Base-by-base conservation (phyloP, 192 early-diverging fungal genomes). In the Rhizophagus prolifer region DNA sequence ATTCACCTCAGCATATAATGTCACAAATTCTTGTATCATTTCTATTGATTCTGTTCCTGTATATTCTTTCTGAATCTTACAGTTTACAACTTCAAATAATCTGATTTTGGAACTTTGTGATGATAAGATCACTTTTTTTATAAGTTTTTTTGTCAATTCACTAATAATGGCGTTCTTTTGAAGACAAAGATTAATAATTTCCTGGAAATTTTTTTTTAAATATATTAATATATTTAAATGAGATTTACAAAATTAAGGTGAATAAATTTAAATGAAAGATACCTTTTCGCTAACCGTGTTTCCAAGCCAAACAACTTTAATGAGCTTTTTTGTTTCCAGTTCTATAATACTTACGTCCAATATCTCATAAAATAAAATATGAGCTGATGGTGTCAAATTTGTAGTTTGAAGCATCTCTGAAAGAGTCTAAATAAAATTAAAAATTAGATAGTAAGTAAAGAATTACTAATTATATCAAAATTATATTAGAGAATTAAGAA, bases 261-360 rank as follows among this genome's bases (percentile, higher is more conserved):
- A 46, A 67, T 67, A 75, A 67, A 4, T 71, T 3, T 25, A 64
- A 23, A n/a, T 34, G 8, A 10, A 38, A 6, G 30, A 34, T 81
- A 86, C 88, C 82, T 90, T 86, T 23, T 95, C 93, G 70, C 89
- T 90, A 67, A 90, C 80, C 23, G 82, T 84, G 6, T 85, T 85
- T 41, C 91, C 90, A 19, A 95, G 83, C 79, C 84, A 93, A 13
- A 78, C 86, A 8, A 97, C 85, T 38, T 90, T 92, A 13, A 97
- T 72, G 63, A 78, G 79, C 54, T 90, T 87, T 81, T 95, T 96
- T 38, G 78, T 90, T 71, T 97, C 96, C 25, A 97, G 81, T 81
- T 99, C 95, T 28, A 85, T 77, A 23, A 97, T 85, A 47, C 89
- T 85, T 26, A 96, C 85, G 50, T 95, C 93, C 62, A 97, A 70